These are phyloP conservation scores for Umbellularia californica DNA, from an alignment of 164 flowering plant species.

Conservation along the genomic window DNA sequence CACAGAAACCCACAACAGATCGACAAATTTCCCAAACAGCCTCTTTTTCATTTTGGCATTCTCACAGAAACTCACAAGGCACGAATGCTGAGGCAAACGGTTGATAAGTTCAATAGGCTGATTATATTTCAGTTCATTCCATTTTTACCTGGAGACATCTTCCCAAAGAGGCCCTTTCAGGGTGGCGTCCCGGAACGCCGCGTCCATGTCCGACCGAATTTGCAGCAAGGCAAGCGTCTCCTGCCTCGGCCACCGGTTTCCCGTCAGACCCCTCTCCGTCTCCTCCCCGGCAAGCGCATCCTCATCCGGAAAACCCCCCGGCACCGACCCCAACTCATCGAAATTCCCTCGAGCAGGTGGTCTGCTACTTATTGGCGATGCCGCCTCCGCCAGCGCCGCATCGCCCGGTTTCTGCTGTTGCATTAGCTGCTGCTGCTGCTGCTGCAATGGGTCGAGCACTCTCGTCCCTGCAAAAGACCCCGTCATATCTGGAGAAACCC, in stretches of 20 bases:
- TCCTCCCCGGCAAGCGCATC: slow-evolving; percentile 36
- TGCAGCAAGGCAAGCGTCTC: slow-evolving; percentile 82
- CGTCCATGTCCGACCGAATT: slow-evolving; percentile 90
- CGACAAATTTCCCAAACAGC: background rate
- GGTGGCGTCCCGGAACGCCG: slow-evolving; percentile 71
- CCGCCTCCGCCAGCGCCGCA: slow-evolving; percentile 24
- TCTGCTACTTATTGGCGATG: slow-evolving; percentile 44
- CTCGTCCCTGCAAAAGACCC: slow-evolving; percentile 18
- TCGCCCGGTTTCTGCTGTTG: slow-evolving; percentile 8
- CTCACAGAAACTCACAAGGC: background rate
- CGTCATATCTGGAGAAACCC: slow-evolving; percentile 32
- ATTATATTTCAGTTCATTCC: no score
- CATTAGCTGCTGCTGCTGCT: background rate
- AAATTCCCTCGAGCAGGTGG: slow-evolving; percentile 36
- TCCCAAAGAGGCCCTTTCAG: slow-evolving; percentile 97
- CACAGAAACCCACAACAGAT: background rate
- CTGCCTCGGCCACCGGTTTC: slow-evolving; percentile 85
- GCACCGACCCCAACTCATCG: slow-evolving; percentile 34
- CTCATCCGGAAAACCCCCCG: slow-evolving; percentile 25
- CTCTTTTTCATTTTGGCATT: no score
- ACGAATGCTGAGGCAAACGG: no score
- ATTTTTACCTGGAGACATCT: slow-evolving; percentile 76
- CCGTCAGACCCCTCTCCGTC: slow-evolving; percentile 28
- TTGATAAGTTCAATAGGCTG: no score
- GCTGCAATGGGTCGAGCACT: slow-evolving; percentile 14